Evolutionary conservation across 768 basidiomycete genomes (phyloP), one percentile per base, ranked within the genome.

Genomic region (Boletus patriciae): DNA sequence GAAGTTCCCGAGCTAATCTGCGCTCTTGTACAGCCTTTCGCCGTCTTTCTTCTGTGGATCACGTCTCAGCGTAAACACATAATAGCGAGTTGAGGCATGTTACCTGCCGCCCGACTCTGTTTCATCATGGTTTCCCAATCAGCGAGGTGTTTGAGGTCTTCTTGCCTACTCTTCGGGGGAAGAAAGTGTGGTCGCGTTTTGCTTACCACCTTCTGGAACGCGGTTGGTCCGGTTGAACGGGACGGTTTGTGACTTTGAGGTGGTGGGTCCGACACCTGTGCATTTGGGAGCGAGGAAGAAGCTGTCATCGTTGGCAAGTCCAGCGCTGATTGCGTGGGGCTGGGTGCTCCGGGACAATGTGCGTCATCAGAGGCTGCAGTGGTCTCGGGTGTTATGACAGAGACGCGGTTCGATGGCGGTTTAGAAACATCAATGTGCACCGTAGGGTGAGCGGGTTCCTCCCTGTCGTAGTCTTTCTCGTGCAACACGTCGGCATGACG

Each of bases 111-210:
- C 50, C 88, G 84, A 73, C 90, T 92, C 44, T 78, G 84, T 60
- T 84, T 85, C 87, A 94, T 92, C 92, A 96, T 96, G 34, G 79
- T 73, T 66, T 92, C 83, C 88, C 93, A 94, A 67, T 89, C 88
- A 5, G 86, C 83, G 67, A 92, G 77, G 73, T 96, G 94, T 62
- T 87, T 94, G 46, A 78, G 72, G 66, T 95, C 93, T 71, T 96
- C 93, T 55, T 81, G 68, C 29, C 80, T 81, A 46, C 73, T 75
- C 68, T 96, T 96, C 7, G 93, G 93, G 23, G 94, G 94, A n/a
- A 95, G 77, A 68, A 87, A 87, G 6, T 79, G 72, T 18, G 90
- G 94, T n/a, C 94, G 77, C 0, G 94, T 96, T 70, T 83, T 87
- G 71, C 89, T 92, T 49, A 89, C 74, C 34, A 92, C 86, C 71